Conservation (phyloP, 768 basidiomycete species). For the Termitomyces heimii region DNA sequence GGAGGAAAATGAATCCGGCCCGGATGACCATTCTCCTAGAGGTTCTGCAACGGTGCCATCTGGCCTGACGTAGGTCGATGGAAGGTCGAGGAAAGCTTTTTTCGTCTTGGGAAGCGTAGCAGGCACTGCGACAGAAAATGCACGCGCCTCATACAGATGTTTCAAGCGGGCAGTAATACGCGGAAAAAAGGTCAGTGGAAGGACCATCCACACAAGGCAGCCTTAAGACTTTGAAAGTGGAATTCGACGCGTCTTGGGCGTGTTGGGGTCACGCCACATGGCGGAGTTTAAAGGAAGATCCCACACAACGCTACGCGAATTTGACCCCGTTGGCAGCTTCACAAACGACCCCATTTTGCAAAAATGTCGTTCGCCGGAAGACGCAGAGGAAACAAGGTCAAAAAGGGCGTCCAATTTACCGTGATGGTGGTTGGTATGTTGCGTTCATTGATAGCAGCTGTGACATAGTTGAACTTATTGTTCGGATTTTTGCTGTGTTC, state of each 20-base stretch:
- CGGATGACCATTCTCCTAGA: slow-evolving; percentile 35
- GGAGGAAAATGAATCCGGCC: slow-evolving; percentile 8
- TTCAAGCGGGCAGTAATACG: not conserved
- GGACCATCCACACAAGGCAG: slow-evolving; percentile 6
- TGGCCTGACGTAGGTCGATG: slow-evolving; percentile 34
- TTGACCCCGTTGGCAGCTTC: slow-evolving; percentile 24
- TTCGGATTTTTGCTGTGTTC: slow-evolving; percentile 16
- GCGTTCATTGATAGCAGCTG: slow-evolving; percentile 21
- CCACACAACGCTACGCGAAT: slow-evolving; percentile 23
- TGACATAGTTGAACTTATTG: not conserved
- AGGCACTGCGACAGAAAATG: not conserved
- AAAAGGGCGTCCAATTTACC: slow-evolving; percentile 98
- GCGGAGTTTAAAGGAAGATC: slow-evolving; percentile 36
- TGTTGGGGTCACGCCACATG: slow-evolving; percentile 20
- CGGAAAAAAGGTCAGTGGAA: not conserved
- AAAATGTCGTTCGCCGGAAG: slow-evolving; percentile 82
- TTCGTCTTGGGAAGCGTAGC: slow-evolving; percentile 21
- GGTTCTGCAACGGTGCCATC: slow-evolving; percentile 39
- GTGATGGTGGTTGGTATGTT: slow-evolving; percentile 94
- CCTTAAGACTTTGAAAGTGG: not conserved
- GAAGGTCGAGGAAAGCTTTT: slow-evolving; percentile 57
- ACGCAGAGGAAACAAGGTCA: slow-evolving; percentile 91
- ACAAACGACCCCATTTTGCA: slow-evolving; percentile 15
- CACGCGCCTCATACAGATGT: not conserved
- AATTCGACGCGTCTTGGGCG: slow-evolving; percentile 19